phyloP scores from a whole-genome alignment of 495 filamentous ascomycete genomes.

The Jackrogersella multiformis region DNA sequence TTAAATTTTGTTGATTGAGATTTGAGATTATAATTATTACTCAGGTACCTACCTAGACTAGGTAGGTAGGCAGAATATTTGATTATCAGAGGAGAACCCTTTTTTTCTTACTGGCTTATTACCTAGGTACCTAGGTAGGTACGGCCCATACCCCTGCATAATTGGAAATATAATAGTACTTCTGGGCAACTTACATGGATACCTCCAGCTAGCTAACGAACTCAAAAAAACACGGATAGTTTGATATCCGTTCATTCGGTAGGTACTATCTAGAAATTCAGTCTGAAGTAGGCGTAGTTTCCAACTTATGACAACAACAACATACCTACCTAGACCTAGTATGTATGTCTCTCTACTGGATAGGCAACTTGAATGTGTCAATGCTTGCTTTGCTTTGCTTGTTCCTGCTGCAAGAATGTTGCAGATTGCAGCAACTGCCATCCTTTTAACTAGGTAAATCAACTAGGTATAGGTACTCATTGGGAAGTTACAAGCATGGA shows the following conservation, averaged over 20 bases:
- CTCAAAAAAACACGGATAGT: slow-evolving; percentile 24
- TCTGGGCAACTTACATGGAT: neutral
- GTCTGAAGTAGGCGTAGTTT: no score
- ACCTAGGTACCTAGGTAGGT: neutral
- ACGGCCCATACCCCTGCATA: slow-evolving; percentile 9
- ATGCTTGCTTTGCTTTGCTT: neutral
- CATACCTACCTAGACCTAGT: no score
- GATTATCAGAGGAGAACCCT: slow-evolving; percentile 31
- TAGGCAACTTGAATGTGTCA: neutral
- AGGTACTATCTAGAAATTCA: neutral
- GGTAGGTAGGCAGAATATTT: no score
- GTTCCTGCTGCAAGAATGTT: slow-evolving; percentile 12
- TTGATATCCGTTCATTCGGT: slow-evolving; percentile 29
- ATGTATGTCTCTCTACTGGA: neutral
- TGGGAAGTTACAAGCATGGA: slow-evolving; percentile 5
- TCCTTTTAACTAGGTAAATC: slow-evolving; percentile 2
- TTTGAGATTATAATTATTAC: no score
- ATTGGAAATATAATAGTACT: neutral
- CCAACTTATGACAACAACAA: no score
- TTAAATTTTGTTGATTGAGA: slow-evolving; percentile 40
- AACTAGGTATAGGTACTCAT: neutral
- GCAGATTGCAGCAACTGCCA: neutral
- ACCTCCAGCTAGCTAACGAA: neutral
- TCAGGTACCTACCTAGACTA: no score
- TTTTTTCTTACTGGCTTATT: slow-evolving; percentile 6